These are phyloP conservation scores for Exophiala mesophila DNA, from an alignment of 2,329 filamentous ascomycete genomes.

Conservation along the genomic window DNA sequence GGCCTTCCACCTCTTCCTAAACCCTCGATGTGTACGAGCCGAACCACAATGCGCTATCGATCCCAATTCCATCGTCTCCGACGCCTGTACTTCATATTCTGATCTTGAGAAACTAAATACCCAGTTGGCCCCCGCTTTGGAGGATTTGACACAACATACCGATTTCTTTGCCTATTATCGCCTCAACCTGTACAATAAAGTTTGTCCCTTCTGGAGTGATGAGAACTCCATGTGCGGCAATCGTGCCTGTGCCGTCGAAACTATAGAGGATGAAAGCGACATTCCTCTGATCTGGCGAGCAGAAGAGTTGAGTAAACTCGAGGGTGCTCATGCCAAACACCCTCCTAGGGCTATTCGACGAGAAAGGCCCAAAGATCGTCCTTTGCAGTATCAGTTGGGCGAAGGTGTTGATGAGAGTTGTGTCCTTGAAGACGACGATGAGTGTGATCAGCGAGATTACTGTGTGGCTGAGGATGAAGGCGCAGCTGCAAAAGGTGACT, in stretches of 20 bases:
- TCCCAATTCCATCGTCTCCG: conserved; percentile 80
- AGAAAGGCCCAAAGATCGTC: conserved; percentile 63
- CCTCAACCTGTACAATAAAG: conserved; percentile 88
- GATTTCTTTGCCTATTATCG: conserved; percentile 99
- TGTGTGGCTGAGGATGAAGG: conserved; percentile 94
- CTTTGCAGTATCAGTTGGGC: conserved; percentile 76
- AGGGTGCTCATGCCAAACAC: conserved; percentile 86
- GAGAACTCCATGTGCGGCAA: conserved; percentile 93
- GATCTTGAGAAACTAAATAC: conserved; percentile 81
- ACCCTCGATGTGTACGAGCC: conserved; percentile 14
- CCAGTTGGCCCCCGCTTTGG: conserved; percentile 68
- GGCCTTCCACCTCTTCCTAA: conserved; percentile 21
- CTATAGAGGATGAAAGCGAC: conserved; percentile 89
- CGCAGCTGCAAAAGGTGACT: conserved; percentile 81
- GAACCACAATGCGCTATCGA: conserved; percentile 52
- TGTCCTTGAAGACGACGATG: conserved; percentile 94
- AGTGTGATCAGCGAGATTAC: conserved; percentile 94
- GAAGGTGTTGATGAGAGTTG: conserved; percentile 90
- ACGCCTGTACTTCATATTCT: conserved; percentile 90
- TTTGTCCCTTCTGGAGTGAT: conserved; percentile 94
- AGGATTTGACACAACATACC: conserved; percentile 76
- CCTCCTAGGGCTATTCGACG: conserved; percentile 70
- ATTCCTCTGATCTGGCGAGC: conserved; percentile 89
- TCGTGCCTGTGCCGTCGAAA: conserved; percentile 92
- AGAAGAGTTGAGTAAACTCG: conserved; percentile 83